Evolutionary conservation across 2,329 filamentous ascomycete genomes (phyloP), one percentile per base, ranked within the genome.

Genomic region (Botryotinia convoluta): DNA sequence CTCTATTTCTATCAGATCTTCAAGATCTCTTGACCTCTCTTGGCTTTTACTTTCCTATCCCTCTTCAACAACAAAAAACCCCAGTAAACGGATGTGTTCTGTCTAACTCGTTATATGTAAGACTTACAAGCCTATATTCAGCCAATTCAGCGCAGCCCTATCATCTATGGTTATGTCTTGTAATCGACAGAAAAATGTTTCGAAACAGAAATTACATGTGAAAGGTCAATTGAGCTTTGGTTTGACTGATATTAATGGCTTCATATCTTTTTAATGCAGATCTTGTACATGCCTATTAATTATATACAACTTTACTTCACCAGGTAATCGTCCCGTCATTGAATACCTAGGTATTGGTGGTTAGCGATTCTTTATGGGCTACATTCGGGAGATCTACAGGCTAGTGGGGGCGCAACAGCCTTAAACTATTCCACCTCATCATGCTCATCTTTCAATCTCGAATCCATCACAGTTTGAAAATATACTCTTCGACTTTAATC

Each of bases 301-400:
- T 32, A 9, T 29, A 65, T 35, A 42, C 42, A 8, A 35, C 22
- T 65, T 65, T 10, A 48, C 32, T 29, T 29, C 51, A 2, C 14
- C 14, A 18, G n/a, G 51, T 16, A 29, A 2, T 29, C 51, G 22
- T 57, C 12, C 22, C 26, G 26, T 26, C 35, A 54, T 42, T 57
- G 64, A 32, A 42, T 18, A 16, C 48, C 26, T 51, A 3, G 26
- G 26, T 39, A 39, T 39, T 37, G n/a, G 35, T 29, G 18, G 18
- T 67, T 39, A 29, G 35, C 48, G 35, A 68, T 48, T 29, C 20
- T 20, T 18, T 4, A 54, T 22, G 14, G 45, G 22, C n/a, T 48
- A 26, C 35, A 8, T 29, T 37, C 48, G 65, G 64, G 22, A 54
- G 64, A 67, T 67, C 64, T 54, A 67, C 64, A 67, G 64, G 32